Conservation (phyloP, 2,329 filamentous ascomycete genomes). For the Fusarium acutatum region DNA sequence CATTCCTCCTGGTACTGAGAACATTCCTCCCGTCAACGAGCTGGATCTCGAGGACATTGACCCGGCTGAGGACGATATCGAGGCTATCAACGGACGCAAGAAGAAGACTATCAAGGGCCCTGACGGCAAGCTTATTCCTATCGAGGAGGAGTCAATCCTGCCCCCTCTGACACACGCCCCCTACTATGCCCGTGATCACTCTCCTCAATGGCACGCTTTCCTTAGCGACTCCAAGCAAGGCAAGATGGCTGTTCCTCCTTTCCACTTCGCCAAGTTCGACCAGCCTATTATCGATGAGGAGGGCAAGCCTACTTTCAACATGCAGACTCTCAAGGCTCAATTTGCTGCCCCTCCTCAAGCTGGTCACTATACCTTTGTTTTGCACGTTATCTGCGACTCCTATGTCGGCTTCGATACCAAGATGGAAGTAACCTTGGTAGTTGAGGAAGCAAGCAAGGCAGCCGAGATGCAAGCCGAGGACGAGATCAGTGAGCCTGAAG, state of each 20-base stretch:
- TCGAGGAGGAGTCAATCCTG: constrained; percentile 72
- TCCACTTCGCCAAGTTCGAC: constrained; percentile 93
- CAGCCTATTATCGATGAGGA: constrained; percentile 83
- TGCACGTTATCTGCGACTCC: constrained; percentile 93
- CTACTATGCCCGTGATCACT: constrained; percentile 87
- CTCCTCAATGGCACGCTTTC: constrained; percentile 93
- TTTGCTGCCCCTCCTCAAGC: constrained; percentile 94
- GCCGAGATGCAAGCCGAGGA: constrained; percentile 84
- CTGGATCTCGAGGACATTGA: constrained; percentile 90
- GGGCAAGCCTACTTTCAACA: constrained; percentile 88
- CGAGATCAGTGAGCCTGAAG: constrained; percentile 97
- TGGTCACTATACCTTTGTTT: constrained; percentile 92
- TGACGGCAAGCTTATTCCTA: constrained; percentile 63
- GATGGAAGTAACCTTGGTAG: constrained; percentile 86
- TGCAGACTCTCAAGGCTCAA: constrained; percentile 96
- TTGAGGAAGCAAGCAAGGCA: constrained; percentile 89
- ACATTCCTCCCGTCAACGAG: constrained; percentile 78
- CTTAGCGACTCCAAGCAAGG: constrained; percentile 92
- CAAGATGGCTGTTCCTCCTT: constrained; percentile 95
- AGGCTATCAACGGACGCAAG: constrained; percentile 82
- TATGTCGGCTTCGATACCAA: constrained; percentile 95
- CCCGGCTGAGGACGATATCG: constrained; percentile 89
- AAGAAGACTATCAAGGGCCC: constrained; percentile 72
- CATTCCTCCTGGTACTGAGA: constrained; percentile 82
- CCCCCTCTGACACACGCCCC: constrained; percentile 91